These are phyloP conservation scores for Graphilbum ipis-grandicollis DNA, from an alignment of 2,329 filamentous ascomycete genomes.

Conservation along the genomic window DNA sequence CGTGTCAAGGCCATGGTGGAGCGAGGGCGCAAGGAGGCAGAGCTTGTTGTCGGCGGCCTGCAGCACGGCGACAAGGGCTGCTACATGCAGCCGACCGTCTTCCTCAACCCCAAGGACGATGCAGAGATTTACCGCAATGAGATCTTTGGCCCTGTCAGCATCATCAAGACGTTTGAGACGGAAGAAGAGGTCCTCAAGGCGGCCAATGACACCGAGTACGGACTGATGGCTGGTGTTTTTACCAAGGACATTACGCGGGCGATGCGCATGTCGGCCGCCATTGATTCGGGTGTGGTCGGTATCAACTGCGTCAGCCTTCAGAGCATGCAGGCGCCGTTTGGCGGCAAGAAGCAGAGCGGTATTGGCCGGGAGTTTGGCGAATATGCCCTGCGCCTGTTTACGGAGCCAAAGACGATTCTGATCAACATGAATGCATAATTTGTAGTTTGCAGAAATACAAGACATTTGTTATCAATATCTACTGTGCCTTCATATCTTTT, in stretches of 20 bases:
- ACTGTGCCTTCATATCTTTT: neutral
- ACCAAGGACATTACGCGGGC: slow-evolving; percentile 47
- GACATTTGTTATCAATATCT: no score
- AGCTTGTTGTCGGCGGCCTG: slow-evolving; percentile 18
- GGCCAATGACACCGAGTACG: slow-evolving; percentile 35
- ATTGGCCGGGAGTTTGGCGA: slow-evolving; percentile 30
- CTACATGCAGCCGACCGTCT: slow-evolving; percentile 7
- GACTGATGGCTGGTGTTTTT: slow-evolving; percentile 31
- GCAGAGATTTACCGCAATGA: slow-evolving; percentile 44
- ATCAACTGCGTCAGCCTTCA: slow-evolving; percentile 33
- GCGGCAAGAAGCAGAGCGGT: slow-evolving; percentile 31
- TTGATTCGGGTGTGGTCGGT: slow-evolving; percentile 56
- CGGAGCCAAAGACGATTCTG: slow-evolving; percentile 32
- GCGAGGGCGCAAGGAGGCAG: slow-evolving; percentile 19
- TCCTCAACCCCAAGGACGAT: slow-evolving; percentile 1
- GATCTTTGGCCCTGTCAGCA: slow-evolving; percentile 40
- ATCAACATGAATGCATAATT: slow-evolving; percentile 16
- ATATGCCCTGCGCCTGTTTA: slow-evolving; percentile 27
- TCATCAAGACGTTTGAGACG: slow-evolving; percentile 35
- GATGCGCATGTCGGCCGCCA: slow-evolving; percentile 30
- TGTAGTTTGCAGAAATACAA: no score
- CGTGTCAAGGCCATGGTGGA: slow-evolving; percentile 27
- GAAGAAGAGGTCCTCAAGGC: slow-evolving; percentile 36
- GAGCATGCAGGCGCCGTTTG: slow-evolving; percentile 26
- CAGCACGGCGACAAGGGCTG: slow-evolving; percentile 20